These are phyloP conservation scores for Rosa chinensis DNA, from an alignment of 306 rosid species.

Conservation along the genomic window DNA sequence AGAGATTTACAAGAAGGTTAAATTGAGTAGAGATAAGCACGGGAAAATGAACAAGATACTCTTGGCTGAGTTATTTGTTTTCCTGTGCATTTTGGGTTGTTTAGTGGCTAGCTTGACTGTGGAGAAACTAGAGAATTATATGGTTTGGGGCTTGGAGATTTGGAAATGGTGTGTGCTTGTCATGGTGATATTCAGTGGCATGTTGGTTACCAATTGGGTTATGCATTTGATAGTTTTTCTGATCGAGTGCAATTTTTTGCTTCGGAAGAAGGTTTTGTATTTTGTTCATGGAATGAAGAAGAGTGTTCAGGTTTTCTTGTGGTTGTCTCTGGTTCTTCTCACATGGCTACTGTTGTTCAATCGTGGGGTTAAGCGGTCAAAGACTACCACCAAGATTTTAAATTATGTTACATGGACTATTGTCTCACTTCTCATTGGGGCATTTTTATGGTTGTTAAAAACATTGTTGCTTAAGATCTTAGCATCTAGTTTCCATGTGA, in stretches of 20 bases:
- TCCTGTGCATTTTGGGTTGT: conserved; percentile 44
- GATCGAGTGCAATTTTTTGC: conserved; percentile 80
- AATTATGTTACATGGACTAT: conserved; percentile 67
- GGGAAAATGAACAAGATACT: conserved; percentile 42
- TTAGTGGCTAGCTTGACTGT: conserved; percentile 58
- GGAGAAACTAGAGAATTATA: conserved; percentile 17
- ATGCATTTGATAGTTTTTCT: conserved; percentile 69
- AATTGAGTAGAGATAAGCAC: conserved; percentile 48
- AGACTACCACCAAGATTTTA: conserved; percentile 42
- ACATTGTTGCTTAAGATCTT: conserved; percentile 60
- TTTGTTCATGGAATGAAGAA: conserved; percentile 93
- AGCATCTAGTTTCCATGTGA: conserved; percentile 81
- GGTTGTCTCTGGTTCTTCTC: conserved; percentile 67
- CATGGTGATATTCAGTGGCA: conserved; percentile 73
- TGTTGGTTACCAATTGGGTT: conserved; percentile 72
- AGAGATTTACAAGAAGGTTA: conserved; percentile 56
- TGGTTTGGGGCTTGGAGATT: conserved; percentile 58
- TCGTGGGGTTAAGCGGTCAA: conserved; percentile 44
- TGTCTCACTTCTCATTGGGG: conserved; percentile 66
- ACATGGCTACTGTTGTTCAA: conserved; percentile 68
- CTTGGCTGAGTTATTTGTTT: conserved; percentile 47
- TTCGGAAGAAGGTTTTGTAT: conserved; percentile 75
- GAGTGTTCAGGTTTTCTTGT: conserved; percentile 67
- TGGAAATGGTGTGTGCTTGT: conserved; percentile 92
- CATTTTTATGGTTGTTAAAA: conserved; percentile 71